Evolutionary conservation across 2,329 filamentous ascomycete genomes (phyloP), one percentile per base, ranked within the genome.

Genomic region (Neurospora sp.): DNA sequence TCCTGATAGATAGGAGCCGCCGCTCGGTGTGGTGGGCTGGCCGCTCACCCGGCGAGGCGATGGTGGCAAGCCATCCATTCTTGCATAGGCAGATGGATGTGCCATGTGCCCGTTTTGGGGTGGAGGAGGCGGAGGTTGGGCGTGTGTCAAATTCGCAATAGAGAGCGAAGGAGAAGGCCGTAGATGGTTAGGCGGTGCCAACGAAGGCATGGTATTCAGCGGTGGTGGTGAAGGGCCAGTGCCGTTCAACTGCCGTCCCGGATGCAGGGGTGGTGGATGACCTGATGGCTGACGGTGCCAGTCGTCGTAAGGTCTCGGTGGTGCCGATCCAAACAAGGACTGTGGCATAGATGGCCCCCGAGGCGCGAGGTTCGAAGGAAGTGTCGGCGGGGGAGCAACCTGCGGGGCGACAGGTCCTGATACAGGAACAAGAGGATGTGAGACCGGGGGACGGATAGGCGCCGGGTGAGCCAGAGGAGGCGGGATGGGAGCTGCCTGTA

Each of bases 211-310:
- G 2, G 66, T 69, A 38, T 68, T 73, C 12, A 73, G 71, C 15
- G 76, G 74, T 8, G 72, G 73, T 23, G 76, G 77, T 66, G 75
- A 74, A n/a, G 78, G 76, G 65, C 76, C 84, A 62, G 52, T 62
- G 41, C 85, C 84, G 74, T 87, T 88, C 66, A 86, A 75, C 57
- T 86, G 74, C n/a, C 74, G 75, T 6, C 70, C 46, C 4, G 67
- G 82, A 68, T 83, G 82, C 37, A 82, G 77, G 41, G 82, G 79
- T 3, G 85, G 81, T 43, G 82, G 81, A 71, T 85, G 83, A 68
- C 84, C 84, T 40, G 84, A 83, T 23, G 83, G 79, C 15, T 82
- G 81, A 23, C 84, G 83, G 69, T 84, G 82, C 83, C 87, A 88
- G 70, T 85, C 84, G 66, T 77, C 77, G 75, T 81, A 85, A 57